Base-by-base conservation (phyloP, 2,329 filamentous ascomycete genomes). In the Paecilomyces dactylethromorphus region DNA sequence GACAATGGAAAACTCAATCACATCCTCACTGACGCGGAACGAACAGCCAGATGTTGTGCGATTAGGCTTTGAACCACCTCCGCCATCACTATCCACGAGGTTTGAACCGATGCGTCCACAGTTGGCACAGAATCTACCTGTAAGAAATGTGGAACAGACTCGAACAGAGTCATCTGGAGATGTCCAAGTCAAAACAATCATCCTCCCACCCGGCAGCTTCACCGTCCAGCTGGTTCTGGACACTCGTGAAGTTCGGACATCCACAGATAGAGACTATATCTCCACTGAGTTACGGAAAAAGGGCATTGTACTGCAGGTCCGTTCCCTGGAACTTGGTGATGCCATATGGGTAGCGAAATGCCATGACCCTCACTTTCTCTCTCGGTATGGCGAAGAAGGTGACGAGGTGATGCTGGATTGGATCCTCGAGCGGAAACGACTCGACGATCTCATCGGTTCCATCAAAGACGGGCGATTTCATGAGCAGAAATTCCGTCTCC, bases 381-480 rank as follows among this genome's bases (percentile, higher is more conserved):
- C 79, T 1, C 78, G 77, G 3, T 76, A 83, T 55, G 87, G 87
- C 12, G 77, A 79, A 60, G 76, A 78, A 69, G 72, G 73, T 13
- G 85, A 87, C 15, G 89, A 92, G 70, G 74, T 93, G 12, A 84
- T 91, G 53, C 78, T 94, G 3, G 90, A 93, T 71, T 91, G 87
- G 81, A 90, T 94, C 52, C 83, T 92, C 1, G 90, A 94, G 74
- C 82, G 90, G 61, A 94, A 94, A 70, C 82, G 90, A 8, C 81
- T 92, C 0, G 90, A 93, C 68, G 90, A 94, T 70, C 76, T 94
- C 53, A 82, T 93, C n/a, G 78, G 82, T 55, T 92, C 88, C 62
- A 91, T 94, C 74, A 91, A 89, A 71, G 90, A 93, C 62, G 89
- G 89, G 1, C 85, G 90, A 2, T 93, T 92, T 65, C 87, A 88